Base-by-base conservation (phyloP, 2,329 filamentous ascomycete genomes). In the Claviceps maximensis region DNA sequence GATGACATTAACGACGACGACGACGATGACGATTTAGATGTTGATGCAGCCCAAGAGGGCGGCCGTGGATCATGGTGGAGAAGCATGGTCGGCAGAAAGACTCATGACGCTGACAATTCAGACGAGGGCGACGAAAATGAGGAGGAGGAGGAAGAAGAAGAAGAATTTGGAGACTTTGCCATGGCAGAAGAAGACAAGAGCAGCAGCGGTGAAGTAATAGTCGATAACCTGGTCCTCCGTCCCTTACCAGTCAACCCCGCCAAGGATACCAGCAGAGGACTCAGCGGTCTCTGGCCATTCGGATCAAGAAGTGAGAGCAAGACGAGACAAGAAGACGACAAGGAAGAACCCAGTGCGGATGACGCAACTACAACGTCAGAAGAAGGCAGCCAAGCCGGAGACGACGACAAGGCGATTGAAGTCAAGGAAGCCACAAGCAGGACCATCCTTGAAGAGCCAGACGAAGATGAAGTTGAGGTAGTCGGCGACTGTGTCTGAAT, bases 81-180 rank as follows among this genome's bases (percentile, higher is more conserved):
- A 56, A 67, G 62, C 44, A 69, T 71, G 31, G 66, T 73, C 8
- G 55, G 60, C 49, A 60, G 60, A 19, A 59, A 59, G 47, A 74
- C 69, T 29, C 74, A 73, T 53, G 65, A 73, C 53, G 65, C 63
- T 36, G 70, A 69, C 2, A 73, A 74, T 55, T 74, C 71, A 41
- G 75, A 74, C 44, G 75, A 76, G 50, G 75, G 15, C 71, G 74
- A 78, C 13, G 76, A 80, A 5, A 76, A 80, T 29, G 79, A 81
- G 41, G 80, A 82, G 42, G 80, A 82, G 40, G 82, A 85, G 56
- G 82, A 83, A 59, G 80, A 82, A 41, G 80, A 82, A 42, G 82
- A 85, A 57, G 82, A 83, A 60, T 79, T 86, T 68, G 83, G 82
- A 15, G 83, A 86, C 54, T 85, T 85, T 59, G 81, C 80, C 57